phyloP scores from a whole-genome alignment of 2,329 filamentous ascomycete genomes.

The Fusarium secorum region DNA sequence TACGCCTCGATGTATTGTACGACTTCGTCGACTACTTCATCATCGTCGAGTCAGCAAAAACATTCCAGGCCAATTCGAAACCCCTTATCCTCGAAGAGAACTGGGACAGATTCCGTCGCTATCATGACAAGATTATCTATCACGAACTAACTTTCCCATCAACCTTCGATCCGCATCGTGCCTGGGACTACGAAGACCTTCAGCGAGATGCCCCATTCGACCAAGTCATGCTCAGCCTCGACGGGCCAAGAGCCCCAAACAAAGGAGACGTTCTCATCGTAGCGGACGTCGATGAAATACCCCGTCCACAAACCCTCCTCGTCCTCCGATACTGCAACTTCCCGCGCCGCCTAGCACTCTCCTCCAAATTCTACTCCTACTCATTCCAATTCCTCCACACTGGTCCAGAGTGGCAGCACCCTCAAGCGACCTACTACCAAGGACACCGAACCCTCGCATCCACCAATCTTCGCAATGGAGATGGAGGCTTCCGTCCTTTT shows the following conservation, averaged over 20 bases:
- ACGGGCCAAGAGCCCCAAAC: conserved; percentile 51
- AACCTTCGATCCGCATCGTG: conserved; percentile 47
- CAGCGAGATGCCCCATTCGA: conserved; percentile 64
- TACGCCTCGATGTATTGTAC: conserved; percentile 66
- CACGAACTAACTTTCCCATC: conserved; percentile 58
- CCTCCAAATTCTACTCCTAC: conserved; percentile 64
- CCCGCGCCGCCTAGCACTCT: conserved; percentile 60
- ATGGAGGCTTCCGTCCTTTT: conserved; percentile 50
- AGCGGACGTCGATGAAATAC: conserved; percentile 68
- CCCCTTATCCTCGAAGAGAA: conserved; percentile 61
- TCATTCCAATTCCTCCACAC: conserved; percentile 60
- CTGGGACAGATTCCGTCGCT: conserved; percentile 59
- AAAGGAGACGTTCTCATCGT: conserved; percentile 64
- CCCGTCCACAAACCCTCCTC: conserved; percentile 58
- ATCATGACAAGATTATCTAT: conserved; percentile 67
- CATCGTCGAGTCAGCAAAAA: conserved; percentile 65
- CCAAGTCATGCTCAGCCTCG: conserved; percentile 61
- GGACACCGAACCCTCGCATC: conserved; percentile 58
- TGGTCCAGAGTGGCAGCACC: conserved; percentile 59
- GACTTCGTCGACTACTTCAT: conserved; percentile 70
- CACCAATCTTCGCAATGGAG: conserved; percentile 59
- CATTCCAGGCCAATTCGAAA: conserved; percentile 66
- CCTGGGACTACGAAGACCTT: conserved; percentile 61
- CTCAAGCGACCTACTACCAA: conserved; percentile 65
- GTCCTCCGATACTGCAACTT: conserved; percentile 60